Base-by-base conservation (phyloP, 345 rosid species). In the Lumnitzera littorea region DNA sequence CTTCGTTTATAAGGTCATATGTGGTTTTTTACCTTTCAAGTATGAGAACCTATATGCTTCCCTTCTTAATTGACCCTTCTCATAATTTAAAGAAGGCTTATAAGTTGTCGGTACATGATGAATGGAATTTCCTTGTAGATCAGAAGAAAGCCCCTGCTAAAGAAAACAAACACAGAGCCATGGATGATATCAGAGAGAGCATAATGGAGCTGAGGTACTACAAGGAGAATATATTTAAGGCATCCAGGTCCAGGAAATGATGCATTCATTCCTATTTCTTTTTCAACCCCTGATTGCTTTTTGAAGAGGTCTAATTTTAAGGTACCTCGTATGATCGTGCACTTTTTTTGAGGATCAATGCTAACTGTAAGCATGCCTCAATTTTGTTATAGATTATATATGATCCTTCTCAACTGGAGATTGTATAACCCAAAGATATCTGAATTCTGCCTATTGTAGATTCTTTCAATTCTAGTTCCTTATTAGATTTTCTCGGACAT, bases 131-230 rank as follows among this genome's bases (percentile, higher is more conserved):
- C 15, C 20, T 58, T 69, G 12, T 82, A 91, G 96, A 88, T 13
- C 67, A 64, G 47, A 78, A 48, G 71, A 84, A 74, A 64, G 84
- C 84, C 20, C 98, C 98, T n/a, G 20, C 60, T 5, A 91, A 91
- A 77, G 72, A 80, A 66, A 82, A 82, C 20, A 84, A 77, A 53
- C 96, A 87, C 62, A 81, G 96, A 70, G 96, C 94, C 50, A 48
- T 89, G 85, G 96, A 87, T 74, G 96, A 92, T 72, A 89, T 92
- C 63, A 75, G 82, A 75, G 96, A 89, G 63, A 89, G 98, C 79
- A 78, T 92, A 58, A 53, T 2, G 74, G 89, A 87, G 72, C 94
- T 89, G 64, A 85, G 76, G 60, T 84, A 79, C 80, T 92, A 83
- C 65, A 92, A 82, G 75, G 85, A 84, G 51, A 72, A 67, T 27